Conservation (phyloP, 148 eudicot genomes). For the Cornus suecica region DNA sequence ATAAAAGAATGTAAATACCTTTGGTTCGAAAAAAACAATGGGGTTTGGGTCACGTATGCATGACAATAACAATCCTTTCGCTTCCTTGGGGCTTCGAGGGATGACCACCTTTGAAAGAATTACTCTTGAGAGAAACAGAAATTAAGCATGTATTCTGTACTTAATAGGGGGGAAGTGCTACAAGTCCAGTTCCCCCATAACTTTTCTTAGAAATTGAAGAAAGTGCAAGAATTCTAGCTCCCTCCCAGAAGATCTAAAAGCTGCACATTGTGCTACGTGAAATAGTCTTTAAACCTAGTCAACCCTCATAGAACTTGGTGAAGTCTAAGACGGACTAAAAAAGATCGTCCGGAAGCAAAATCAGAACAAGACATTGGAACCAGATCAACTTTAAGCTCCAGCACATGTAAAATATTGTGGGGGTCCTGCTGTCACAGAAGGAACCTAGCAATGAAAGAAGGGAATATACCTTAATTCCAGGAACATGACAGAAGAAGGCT, state of each 20-base stretch:
- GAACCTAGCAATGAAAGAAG: neutral
- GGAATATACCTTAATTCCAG: constrained; percentile 81
- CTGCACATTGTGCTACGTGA: neutral
- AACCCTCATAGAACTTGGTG: neutral
- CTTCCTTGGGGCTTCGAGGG: constrained; percentile 91
- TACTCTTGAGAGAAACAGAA: neutral
- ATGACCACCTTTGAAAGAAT: constrained; percentile 65
- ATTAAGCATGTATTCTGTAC: neutral
- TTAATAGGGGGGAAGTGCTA: neutral
- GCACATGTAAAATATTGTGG: neutral
- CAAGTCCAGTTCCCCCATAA: constrained; percentile 2
- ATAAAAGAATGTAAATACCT: constrained; percentile 42
- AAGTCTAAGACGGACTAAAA: neutral
- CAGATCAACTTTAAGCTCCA: neutral
- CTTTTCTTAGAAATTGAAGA: neutral
- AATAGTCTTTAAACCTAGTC: neutral
- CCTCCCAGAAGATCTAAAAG: neutral
- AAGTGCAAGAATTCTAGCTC: neutral
- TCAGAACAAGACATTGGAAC: neutral
- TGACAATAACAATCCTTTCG: constrained; percentile 85
- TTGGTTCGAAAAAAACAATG: constrained; percentile 92
- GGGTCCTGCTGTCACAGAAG: neutral
- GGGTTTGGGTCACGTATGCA: constrained; percentile 97
- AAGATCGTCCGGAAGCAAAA: neutral
- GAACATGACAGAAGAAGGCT: constrained; percentile 99